Evolutionary conservation across 176 grass and related monocot genomes (phyloP).

Genomic region (Rhynchospora breviuscula): DNA sequence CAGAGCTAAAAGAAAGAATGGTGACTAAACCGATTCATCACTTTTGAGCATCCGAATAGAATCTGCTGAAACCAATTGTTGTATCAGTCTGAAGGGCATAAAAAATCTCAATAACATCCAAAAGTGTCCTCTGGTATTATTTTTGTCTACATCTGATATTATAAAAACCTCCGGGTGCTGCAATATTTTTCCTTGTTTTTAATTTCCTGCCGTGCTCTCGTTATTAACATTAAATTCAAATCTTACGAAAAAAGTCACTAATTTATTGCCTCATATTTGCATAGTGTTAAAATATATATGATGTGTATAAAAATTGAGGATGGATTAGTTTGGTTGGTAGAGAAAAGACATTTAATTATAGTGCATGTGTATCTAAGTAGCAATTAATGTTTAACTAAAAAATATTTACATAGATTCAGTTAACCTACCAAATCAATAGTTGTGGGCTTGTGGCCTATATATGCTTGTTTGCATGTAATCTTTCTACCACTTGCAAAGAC

Average conservation of each 20-base stretch:
- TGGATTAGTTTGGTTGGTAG: neutral
- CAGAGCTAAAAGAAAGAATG: too few species aligned
- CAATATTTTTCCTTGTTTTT: neutral
- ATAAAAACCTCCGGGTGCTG: neutral
- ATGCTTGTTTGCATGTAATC: neutral
- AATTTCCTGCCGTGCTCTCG: neutral
- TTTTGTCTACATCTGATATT: neutral
- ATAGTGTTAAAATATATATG: neutral
- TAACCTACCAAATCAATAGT: neutral
- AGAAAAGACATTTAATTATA: neutral
- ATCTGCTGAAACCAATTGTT: too few species aligned
- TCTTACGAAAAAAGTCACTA: neutral
- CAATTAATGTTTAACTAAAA: constrained; percentile 9
- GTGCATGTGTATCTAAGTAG: constrained; percentile 5
- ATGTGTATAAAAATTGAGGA: constrained; percentile 1
- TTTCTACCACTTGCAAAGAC: neutral
- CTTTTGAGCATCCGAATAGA: too few species aligned
- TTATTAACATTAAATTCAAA: neutral
- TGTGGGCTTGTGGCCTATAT: neutral
- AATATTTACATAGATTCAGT: neutral
- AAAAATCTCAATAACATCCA: neutral
- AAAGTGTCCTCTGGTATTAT: neutral
- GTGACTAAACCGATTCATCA: too few species aligned
- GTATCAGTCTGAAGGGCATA: neutral
- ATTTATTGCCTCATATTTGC: neutral